phyloP scores from a whole-genome alignment of 108 stramenopile genomes.

The Conticribra weissflogii region DNA sequence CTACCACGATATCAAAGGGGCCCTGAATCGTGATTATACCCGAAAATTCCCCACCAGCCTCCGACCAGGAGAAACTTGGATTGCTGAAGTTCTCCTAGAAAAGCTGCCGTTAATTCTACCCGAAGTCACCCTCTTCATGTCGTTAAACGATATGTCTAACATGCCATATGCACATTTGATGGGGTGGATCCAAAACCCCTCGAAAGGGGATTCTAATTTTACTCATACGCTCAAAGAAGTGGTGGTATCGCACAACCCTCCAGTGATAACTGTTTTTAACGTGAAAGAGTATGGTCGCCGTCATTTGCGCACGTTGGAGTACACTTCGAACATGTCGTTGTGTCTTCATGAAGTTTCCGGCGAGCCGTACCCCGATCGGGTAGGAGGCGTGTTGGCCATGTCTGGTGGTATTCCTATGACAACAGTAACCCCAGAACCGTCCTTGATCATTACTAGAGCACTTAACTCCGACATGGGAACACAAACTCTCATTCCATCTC shows the following conservation, averaged over 20 bases:
- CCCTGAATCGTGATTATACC: slow-evolving; percentile 61
- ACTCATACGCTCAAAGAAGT: slow-evolving; percentile 96
- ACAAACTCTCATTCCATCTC: slow-evolving; percentile 84
- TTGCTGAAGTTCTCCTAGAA: slow-evolving; percentile 85
- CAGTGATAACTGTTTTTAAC: slow-evolving; percentile 93
- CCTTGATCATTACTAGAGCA: slow-evolving; percentile 87
- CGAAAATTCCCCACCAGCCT: slow-evolving; percentile 82
- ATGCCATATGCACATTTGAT: slow-evolving; percentile 86
- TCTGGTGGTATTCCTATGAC: slow-evolving; percentile 91
- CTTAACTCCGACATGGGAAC: slow-evolving; percentile 82
- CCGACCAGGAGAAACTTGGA: slow-evolving; percentile 86
- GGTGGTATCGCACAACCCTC: slow-evolving; percentile 92
- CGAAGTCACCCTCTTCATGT: slow-evolving; percentile 86
- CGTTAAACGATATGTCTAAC: slow-evolving; percentile 75
- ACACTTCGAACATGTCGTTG: slow-evolving; percentile 89
- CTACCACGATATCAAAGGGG: slow-evolving; percentile 83
- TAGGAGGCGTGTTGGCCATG: slow-evolving; percentile 83
- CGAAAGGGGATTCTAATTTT: slow-evolving; percentile 36
- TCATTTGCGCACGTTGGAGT: slow-evolving; percentile 91
- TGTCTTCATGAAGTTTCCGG: slow-evolving; percentile 92
- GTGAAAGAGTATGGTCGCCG: slow-evolving; percentile 96
- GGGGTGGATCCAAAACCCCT: slow-evolving; percentile 90
- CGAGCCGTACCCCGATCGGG: slow-evolving; percentile 90
- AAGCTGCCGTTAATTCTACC: slow-evolving; percentile 89
- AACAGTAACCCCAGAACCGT: slow-evolving; percentile 74